phyloP scores from a whole-genome alignment of 2,329 filamentous ascomycete species.

The Bipolaris victoriae region DNA sequence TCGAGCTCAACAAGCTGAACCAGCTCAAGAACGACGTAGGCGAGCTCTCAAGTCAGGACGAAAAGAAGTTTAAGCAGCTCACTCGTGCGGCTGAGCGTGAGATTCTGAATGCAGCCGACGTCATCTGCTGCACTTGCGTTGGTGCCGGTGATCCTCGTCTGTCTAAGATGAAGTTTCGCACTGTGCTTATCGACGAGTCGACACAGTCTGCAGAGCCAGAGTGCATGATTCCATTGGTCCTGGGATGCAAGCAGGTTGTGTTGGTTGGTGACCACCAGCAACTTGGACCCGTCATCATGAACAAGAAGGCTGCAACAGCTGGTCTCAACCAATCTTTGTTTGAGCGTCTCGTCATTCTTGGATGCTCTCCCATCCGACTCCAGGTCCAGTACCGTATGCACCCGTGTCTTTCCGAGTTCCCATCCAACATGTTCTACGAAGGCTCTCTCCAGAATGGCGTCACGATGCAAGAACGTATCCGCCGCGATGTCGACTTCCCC shows the following conservation, averaged over 20 bases:
- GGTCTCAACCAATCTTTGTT: constrained; percentile 98
- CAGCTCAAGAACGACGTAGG: constrained; percentile 91
- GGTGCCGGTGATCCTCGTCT: constrained; percentile 95
- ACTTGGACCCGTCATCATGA: constrained; percentile 98
- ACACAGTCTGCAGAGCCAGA: constrained; percentile 98
- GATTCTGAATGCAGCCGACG: constrained; percentile 92
- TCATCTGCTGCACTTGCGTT: constrained; percentile 98
- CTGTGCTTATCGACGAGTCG: constrained; percentile 96
- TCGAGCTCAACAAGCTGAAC: constrained; percentile 88
- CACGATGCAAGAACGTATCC: constrained; percentile 83
- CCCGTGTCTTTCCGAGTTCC: constrained; percentile 94
- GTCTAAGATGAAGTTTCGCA: constrained; percentile 97
- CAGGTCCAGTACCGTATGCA: constrained; percentile 99
- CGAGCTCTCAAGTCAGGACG: constrained; percentile 91
- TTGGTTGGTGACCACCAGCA: constrained; percentile 98
- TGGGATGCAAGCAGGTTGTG: constrained; percentile 99
- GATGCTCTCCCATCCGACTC: constrained; percentile 85
- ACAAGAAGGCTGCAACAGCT: constrained; percentile 98
- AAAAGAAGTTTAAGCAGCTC: constrained; percentile 97
- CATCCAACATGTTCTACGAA: constrained; percentile 99
- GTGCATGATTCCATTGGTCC: constrained; percentile 96
- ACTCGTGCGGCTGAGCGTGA: constrained; percentile 93
- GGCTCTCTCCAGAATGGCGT: constrained; percentile 96
- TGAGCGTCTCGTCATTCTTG: constrained; percentile 92
- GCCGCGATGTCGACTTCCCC: constrained; percentile 94